Conservation (phyloP, 441 rosid species). For the Corymbia citriodora region DNA sequence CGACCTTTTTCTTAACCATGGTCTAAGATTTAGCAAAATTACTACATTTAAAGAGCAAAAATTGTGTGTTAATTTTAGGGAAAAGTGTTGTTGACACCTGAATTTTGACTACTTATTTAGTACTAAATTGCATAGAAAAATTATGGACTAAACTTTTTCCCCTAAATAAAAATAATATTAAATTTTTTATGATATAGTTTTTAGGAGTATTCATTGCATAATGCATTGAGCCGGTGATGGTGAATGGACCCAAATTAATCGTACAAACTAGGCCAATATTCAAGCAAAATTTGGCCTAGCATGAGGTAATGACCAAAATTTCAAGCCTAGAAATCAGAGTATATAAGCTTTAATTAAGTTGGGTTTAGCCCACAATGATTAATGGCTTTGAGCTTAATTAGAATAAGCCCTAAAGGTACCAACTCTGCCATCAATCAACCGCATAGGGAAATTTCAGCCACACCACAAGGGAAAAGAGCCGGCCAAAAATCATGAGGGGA, state of each 20-base stretch:
- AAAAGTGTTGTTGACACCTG: too few species aligned
- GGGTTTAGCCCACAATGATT: neutral
- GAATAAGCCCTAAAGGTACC: neutral
- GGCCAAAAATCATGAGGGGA: neutral
- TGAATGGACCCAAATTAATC: too few species aligned
- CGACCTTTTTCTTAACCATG: neutral
- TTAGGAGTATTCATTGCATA: too few species aligned
- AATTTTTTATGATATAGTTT: too few species aligned
- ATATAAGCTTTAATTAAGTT: neutral
- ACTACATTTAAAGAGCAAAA: neutral
- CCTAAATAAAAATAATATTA: too few species aligned
- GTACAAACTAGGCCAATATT: too few species aligned
- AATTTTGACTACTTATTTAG: too few species aligned
- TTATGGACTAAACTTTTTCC: rapidly evolving
- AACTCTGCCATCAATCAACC: neutral
- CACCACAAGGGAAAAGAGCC: neutral
- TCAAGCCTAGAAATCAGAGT: neutral
- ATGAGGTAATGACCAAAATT: neutral
- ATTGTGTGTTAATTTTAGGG: too few species aligned
- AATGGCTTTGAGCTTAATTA: neutral
- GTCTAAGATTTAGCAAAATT: neutral
- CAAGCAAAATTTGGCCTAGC: neutral
- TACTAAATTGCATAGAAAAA: too few species aligned
- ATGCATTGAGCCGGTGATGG: too few species aligned
- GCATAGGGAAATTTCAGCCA: neutral